Percentiles rank a stretch among this genome's conserved stretches.
phyloP scores from a whole-genome alignment of 768 basidiomycete genomes.

The Suillus brevipes region DNA sequence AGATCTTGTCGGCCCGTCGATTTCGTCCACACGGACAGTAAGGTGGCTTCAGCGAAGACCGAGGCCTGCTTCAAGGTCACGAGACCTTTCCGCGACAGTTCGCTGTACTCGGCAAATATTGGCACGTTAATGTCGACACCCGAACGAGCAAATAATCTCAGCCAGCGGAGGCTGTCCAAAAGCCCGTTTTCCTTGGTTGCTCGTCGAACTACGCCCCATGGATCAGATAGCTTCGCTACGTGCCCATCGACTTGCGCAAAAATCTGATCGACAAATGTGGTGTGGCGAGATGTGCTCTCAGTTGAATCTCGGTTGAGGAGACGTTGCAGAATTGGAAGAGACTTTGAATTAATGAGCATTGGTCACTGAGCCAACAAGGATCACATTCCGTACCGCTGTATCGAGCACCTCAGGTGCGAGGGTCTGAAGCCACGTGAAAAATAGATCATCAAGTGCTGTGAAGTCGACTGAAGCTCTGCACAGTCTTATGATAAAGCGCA shows the following conservation, averaged over 20 bases:
- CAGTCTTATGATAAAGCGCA: slow-evolving; percentile 56
- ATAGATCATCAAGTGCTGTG: slow-evolving; percentile 56
- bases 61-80: slow-evolving; percentile 45
- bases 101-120: slow-evolving; percentile 49
- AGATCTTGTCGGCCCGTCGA: slow-evolving; percentile 60
- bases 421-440: slow-evolving; percentile 59
- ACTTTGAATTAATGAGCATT: slow-evolving; percentile 33
- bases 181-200: slow-evolving; percentile 47
- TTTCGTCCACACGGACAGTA: slow-evolving; percentile 62
- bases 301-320: slow-evolving; percentile 53
- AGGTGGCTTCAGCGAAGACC: slow-evolving; percentile 52
- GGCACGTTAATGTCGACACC: slow-evolving; percentile 61
- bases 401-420: slow-evolving; percentile 36
- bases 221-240: slow-evolving; percentile 41
- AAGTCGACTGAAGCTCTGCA: slow-evolving; percentile 55
- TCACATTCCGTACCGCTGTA: slow-evolving; percentile 38
- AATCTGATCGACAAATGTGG: slow-evolving; percentile 35
- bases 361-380: background rate
- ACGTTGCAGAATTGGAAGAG: slow-evolving; percentile 52
- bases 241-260: slow-evolving; percentile 30
- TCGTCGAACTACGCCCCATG: slow-evolving; percentile 52
- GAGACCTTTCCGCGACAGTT: slow-evolving; percentile 39
- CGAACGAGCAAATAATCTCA: slow-evolving; percentile 60
- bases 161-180: slow-evolving; percentile 53
- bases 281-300: slow-evolving; percentile 44